Percentiles rank a stretch among this genome's conserved stretches.
Conservation (phyloP, 225 moss, liverwort and hornwort species). For the Takakia lepidozioides region DNA sequence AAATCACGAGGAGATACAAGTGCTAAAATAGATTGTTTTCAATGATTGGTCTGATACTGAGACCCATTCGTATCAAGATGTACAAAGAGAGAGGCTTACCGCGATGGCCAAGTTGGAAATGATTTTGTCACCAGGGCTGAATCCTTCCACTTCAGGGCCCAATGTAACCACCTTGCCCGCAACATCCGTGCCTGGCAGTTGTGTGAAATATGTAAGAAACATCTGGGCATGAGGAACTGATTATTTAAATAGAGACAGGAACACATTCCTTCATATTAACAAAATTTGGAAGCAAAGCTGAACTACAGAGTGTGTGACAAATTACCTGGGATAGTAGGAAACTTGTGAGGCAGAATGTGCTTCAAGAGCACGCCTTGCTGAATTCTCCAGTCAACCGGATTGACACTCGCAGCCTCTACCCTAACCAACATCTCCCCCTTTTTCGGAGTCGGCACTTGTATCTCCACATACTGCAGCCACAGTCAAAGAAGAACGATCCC, state of each 20-base stretch:
- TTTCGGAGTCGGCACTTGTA: constrained; percentile 33
- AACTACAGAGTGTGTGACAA: too few species aligned
- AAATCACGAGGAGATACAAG: too few species aligned
- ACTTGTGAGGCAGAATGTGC: constrained; percentile 29
- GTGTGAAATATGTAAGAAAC: too few species aligned
- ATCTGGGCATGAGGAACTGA: too few species aligned
- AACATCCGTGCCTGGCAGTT: constrained; percentile 31
- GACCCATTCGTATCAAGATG: too few species aligned
- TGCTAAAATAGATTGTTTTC: too few species aligned
- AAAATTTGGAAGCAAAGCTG: too few species aligned
- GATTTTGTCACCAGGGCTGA: constrained; percentile 49
- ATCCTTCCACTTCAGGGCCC: constrained; percentile 29
- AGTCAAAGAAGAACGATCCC: too few species aligned
- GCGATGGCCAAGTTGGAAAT: constrained; percentile 22
- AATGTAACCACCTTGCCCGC: constrained; percentile 58
- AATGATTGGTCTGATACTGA: too few species aligned
- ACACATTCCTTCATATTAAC: too few species aligned
- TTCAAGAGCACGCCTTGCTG: constrained; percentile 26
- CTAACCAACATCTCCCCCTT: constrained; percentile 56
- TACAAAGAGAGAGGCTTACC: too few species aligned
- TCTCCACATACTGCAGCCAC: constrained; percentile 27
- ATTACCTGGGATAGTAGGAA: constrained; percentile 45
- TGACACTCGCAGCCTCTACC: constrained; percentile 51
- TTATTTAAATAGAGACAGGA: too few species aligned
- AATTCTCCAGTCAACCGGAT: constrained; percentile 61